phyloP scores from a whole-genome alignment of 2,329 filamentous ascomycete genomes.

The Pseudocercospora fijiensis region DNA sequence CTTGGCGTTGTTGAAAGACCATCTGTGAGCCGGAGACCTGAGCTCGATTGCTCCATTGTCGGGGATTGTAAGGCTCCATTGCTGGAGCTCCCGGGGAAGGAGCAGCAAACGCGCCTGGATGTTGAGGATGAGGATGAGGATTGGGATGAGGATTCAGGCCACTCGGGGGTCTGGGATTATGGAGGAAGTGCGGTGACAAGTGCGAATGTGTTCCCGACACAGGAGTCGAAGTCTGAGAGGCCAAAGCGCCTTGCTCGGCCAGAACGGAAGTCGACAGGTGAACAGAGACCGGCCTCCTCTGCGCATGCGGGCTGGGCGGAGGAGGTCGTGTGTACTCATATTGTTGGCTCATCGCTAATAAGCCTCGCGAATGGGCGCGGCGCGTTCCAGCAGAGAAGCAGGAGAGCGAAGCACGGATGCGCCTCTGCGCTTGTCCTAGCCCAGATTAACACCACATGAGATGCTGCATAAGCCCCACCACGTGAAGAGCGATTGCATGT shows the following conservation, averaged over 20 bases:
- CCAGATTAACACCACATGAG: constrained; percentile 15
- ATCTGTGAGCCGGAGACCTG: constrained; percentile 42
- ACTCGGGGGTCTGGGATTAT: constrained; percentile 30
- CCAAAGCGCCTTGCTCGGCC: constrained; percentile 31
- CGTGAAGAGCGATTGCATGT: constrained; percentile 11
- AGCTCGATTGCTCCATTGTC: constrained; percentile 48
- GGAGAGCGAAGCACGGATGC: constrained; percentile 20
- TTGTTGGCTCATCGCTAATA: constrained; percentile 34
- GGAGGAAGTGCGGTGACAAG: constrained; percentile 29
- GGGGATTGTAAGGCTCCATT: constrained; percentile 50
- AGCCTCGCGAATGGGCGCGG: constrained; percentile 25
- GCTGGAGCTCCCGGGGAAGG: constrained; percentile 21
- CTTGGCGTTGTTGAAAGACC: constrained; percentile 35
- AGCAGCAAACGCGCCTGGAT: constrained; percentile 18
- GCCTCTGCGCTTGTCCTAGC: constrained; percentile 13
- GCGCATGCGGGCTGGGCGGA: constrained; percentile 26
- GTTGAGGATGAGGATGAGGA: constrained; percentile 28
- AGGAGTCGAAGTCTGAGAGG: constrained; percentile 40
- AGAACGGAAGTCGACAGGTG: constrained; percentile 32
- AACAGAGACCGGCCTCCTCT: constrained; percentile 18
- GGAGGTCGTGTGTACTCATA: constrained; percentile 33
- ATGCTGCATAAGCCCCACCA: constrained; percentile 17
- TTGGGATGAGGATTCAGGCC: constrained; percentile 29
- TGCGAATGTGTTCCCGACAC: constrained; percentile 38
- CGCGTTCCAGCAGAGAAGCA: constrained; percentile 21